A percentile compares a stretch with the other conserved stretches of the same genome.
phyloP scores from a whole-genome alignment of 371 early-diverging fungal genomes.

The Saksenaea vasiformis region DNA sequence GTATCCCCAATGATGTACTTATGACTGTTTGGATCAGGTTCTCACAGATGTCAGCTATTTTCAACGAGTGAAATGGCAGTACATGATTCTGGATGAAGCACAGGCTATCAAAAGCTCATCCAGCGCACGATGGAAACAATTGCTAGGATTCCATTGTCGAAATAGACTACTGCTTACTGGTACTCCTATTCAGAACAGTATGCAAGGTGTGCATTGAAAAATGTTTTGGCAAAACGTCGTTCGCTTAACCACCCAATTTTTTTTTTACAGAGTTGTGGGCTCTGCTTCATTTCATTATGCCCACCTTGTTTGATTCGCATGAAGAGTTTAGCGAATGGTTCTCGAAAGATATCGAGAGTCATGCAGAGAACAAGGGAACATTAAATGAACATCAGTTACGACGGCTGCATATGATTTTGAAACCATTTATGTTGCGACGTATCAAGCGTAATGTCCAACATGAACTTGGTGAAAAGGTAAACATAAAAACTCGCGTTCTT shows the following conservation, averaged over 20 bases:
- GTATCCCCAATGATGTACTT: background rate
- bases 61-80: constrained; percentile 94
- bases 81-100: constrained; percentile 98
- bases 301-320: constrained; percentile 94
- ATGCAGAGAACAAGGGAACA: constrained; percentile 83
- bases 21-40: constrained; percentile 37
- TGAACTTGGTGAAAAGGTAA: constrained; percentile 88
- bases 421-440: constrained; percentile 99
- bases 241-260: background rate
- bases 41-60: constrained; percentile 89
- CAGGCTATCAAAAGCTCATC: constrained; percentile 96
- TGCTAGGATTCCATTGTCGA: constrained; percentile 91
- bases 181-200: constrained; percentile 97
- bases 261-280: constrained; percentile 89
- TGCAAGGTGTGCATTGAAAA: constrained; percentile 60
- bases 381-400: constrained; percentile 90
- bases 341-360: constrained; percentile 91
- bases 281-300: constrained; percentile 98
- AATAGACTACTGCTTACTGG: constrained; percentile 95
- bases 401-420: constrained; percentile 94
- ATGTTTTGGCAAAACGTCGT: background rate
- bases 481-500: no score
- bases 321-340: constrained; percentile 97
- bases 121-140: constrained; percentile 91
- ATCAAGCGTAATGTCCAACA: constrained; percentile 96